Base-by-base conservation (phyloP, 306 rosid species). In the Castanopsis chinensis region DNA sequence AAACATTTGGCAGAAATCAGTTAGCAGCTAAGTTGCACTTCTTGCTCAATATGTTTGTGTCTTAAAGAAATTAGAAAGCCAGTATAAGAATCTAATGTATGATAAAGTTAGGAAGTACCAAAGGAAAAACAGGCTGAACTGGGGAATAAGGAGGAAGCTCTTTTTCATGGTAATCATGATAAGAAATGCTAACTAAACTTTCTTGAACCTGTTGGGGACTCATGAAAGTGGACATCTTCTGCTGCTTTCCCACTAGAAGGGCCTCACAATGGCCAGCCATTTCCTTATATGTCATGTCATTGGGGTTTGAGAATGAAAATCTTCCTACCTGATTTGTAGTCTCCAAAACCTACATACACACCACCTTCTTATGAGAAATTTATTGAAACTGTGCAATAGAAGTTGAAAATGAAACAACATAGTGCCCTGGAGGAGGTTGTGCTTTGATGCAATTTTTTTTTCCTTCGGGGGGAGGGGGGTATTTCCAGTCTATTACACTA, bases 251-350 rank as follows among this genome's bases (percentile, higher is more conserved):
- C 76, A 69, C 79, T 35, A 83, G 83, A 55, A 93, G 93, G 79
- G 92, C 86, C 81, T 91, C 97, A 77, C 98, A 93, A 41, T 91
- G 91, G 72, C 87, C 87, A 79, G 97, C 97, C 92, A 93, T 93
- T 88, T 93, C 94, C 79, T 78, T 87, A 49, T 93, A 93, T 69
- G 94, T 89, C 97, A 87, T 91, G 81, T 91, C 78, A 72, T 81
- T 76, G 18, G 94, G 79, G 60, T 88, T 79, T 59, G 97, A 88
- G 73, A 83, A 58, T 53, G 97, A 93, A n/a, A 59, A n/a, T 74
- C 97, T 90, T 79, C 92, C 94, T 19, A 90, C 93, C 71, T 90
- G 92, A 75, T 84, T 76, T 23, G 88, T 86, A 75, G 94, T 85
- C 55, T 88, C 94, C 51, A 28, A 65, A 79, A 91, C 92, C 98